Evolutionary conservation across 441 rosid genomes (phyloP).

Genomic region (Erodium moschatum): DNA sequence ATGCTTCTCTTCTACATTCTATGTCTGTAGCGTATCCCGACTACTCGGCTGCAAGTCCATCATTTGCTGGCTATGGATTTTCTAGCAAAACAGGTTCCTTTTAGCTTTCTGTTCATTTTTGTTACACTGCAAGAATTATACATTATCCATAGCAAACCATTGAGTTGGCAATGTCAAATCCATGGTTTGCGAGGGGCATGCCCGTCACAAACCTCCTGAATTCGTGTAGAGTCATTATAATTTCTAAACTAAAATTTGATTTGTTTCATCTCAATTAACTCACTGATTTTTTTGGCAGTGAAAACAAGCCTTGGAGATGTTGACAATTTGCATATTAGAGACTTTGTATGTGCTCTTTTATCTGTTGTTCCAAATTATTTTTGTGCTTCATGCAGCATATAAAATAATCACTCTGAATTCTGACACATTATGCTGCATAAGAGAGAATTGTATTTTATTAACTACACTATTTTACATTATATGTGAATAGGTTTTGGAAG

Average conservation of each 20-base stretch:
- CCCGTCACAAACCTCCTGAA: too few relatives aligned
- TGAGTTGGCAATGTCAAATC: too few relatives aligned
- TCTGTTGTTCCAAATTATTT: neutral
- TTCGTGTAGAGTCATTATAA: neutral
- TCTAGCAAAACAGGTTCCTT: conserved; percentile 35
- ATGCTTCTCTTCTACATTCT: conserved; percentile 44
- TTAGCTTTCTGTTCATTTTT: neutral
- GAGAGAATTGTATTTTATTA: neutral
- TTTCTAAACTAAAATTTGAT: neutral
- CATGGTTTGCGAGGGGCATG: too few relatives aligned
- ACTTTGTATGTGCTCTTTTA: conserved; percentile 40
- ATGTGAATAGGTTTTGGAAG: conserved; percentile 43
- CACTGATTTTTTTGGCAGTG: conserved; percentile 36
- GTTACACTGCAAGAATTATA: too few relatives aligned
- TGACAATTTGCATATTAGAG: conserved; percentile 33
- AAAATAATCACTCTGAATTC: too few relatives aligned
- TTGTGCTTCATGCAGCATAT: too few relatives aligned
- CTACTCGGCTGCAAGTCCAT: conserved; percentile 26
- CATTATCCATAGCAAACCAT: too few relatives aligned
- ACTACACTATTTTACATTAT: conserved; percentile 4
- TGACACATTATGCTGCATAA: neutral
- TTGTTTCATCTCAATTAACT: conserved; percentile 14
- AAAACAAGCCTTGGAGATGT: conserved; percentile 35
- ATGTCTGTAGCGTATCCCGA: conserved; percentile 47
- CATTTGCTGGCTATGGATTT: conserved; percentile 45